A percentile compares a stretch with the other conserved stretches of the same genome.
These are phyloP conservation scores for Coemansia sp. DNA, from an alignment of 192 early-diverging fungal species.

Conservation along the genomic window DNA sequence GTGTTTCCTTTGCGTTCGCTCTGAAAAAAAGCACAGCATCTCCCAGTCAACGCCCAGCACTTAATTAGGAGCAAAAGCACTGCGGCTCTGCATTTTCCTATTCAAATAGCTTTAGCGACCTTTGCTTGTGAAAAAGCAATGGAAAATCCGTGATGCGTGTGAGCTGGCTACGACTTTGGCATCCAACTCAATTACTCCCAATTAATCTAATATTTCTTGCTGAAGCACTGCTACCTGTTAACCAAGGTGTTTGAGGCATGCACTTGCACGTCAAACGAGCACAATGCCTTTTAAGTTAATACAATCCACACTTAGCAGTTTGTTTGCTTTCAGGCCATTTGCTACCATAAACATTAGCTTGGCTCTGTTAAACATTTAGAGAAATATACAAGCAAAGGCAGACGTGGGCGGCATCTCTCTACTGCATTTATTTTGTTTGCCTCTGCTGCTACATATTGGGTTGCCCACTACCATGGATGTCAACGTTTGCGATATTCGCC, in stretches of 20 bases:
- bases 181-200: too few relatives aligned
- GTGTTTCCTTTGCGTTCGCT: neutral
- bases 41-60: neutral
- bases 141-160: neutral
- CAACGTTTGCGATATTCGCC: constrained; percentile 17
- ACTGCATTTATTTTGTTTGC: neutral
- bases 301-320: neutral
- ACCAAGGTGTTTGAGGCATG: too few relatives aligned
- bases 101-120: too few relatives aligned
- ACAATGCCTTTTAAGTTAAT: too few relatives aligned
- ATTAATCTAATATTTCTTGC: too few relatives aligned
- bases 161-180: too few relatives aligned
- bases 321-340: neutral
- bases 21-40: neutral
- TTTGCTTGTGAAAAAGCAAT: neutral
- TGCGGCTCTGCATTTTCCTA: too few relatives aligned
- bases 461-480: neutral
- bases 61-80: too few relatives aligned
- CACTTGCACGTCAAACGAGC: too few relatives aligned
- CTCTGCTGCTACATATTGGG: too few relatives aligned
- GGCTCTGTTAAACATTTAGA: neutral
- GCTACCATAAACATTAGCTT: neutral
- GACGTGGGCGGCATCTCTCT: neutral
- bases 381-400: neutral
- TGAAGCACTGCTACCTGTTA: too few relatives aligned